Evolutionary conservation across 352 stramenopile genomes (phyloP), one percentile per base, ranked within the genome.

Genomic region (Phytopythium aichiense): DNA sequence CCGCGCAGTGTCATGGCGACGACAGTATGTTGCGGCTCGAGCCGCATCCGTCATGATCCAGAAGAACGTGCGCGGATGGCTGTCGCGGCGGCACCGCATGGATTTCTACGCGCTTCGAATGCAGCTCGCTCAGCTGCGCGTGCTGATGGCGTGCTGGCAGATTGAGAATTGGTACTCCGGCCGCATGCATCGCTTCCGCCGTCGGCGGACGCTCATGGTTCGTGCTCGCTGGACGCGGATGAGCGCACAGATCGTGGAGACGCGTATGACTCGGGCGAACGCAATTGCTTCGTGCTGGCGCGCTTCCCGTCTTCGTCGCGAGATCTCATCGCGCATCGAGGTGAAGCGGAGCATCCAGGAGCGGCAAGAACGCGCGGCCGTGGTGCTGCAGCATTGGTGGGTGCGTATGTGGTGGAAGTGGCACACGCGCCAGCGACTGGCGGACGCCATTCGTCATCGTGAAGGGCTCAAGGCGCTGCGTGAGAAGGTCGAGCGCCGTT

Each of bases 111-210:
- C 58, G 4, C 30, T 85, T 6, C 65, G 81, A 57, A 51, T 62
- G 23, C 74, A 79, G 40, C 51, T 85, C 4, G 57, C 71, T 33
- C 67, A 73, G 6, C 56, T 85, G 22, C 70, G 67, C 54, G 60
- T 74, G 38, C 63, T 81, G 37, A 60, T 65, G 30, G 74, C 76
- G 50, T 84, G 72, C 55, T 88, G 78, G 78, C 59, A 65, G 30
- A 82, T 88, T 50, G 76, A 88, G 52, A 61, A 50, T n/a, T 88
- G 78, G 78, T 86, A 74, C 53, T 55, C 22, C 13, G 61, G 66
- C 8, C 43, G 57, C 20, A 71, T 69, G 63, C 22, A 42, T 22
- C 60, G 58, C 30, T 68, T 72, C 38, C 63, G 63, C 18, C 68
- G 63, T 11, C 73, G 76, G 9, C 64, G 72, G 8, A 31, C 58